Base-by-base conservation (phyloP, 2,329 filamentous ascomycete genomes). In the Aspergillus latus region DNA sequence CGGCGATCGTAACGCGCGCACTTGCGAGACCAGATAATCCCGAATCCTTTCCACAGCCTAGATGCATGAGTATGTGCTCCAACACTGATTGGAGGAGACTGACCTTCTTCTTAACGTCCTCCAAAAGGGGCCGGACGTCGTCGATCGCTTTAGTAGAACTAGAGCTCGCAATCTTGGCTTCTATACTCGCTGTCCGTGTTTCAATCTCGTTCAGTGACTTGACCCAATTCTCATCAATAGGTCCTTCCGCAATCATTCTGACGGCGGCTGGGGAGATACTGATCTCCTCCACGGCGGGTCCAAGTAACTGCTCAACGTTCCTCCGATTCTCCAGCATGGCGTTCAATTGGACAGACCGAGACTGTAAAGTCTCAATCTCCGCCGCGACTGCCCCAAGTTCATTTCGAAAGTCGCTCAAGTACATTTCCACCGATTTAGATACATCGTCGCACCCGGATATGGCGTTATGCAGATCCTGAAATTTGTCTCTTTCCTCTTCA, bases 311-410 rank as follows among this genome's bases (percentile, higher is more conserved):
- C 74, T 97, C 94, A 4, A 97, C 90, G 13, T 89, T 86, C 70
- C 89, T 92, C 36, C 95, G 84, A 68, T 97, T 97, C 63, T 96
- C 89, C 30, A 99, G 79, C 66, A 92, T 87, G 36, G 89, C 85
- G 65, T 91, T 97, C 57, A 99, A 76, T 6, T 88, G 86, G 8
- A 88, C 84, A 0, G 94, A 99, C 46, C 94, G 86, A 50, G 88
- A 87, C 75, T 99, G 94, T 40, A 99, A 77, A 2, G 87, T 92
- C 74, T 99, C 94, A 50, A 99, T 99, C 71, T 99, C 94, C 6
- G 92, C 88, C 1, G 94, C 97, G 10, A 99, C 94, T 11, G 86
- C 84, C 7, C 91, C 93, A 9, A 99, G 84, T 72, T 99, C 95
- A 58, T 92, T 89, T 70, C 95, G 92, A 70, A 99, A 99, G 72